These are phyloP conservation scores for Manihot esculenta DNA, from an alignment of 441 rosid species.

Conservation along the genomic window DNA sequence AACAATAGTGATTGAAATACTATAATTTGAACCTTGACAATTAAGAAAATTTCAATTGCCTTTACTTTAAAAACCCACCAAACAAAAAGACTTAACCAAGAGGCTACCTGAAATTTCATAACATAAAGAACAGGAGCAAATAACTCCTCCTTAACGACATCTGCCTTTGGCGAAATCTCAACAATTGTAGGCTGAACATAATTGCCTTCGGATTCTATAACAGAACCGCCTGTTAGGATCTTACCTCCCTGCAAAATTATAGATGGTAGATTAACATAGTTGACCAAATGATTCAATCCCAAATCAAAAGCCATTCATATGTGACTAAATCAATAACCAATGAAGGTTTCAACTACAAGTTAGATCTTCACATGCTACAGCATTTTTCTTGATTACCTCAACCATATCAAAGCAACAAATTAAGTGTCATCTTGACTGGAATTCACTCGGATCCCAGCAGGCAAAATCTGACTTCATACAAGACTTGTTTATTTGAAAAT, in stretches of 20 bases:
- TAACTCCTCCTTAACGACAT: constrained; percentile 81
- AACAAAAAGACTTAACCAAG: not conserved
- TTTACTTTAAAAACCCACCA: not conserved
- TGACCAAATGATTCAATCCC: not conserved
- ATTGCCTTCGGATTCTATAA: constrained; percentile 74
- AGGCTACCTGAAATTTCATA: constrained; percentile 78
- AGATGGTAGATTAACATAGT: not conserved
- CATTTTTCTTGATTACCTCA: not conserved
- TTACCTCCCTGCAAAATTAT: constrained; percentile 74
- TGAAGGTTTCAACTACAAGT: not conserved
- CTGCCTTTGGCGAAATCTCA: constrained; percentile 71
- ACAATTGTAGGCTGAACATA: constrained; percentile 93
- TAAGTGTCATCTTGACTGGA: not conserved
- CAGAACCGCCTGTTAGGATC: constrained; percentile 77
- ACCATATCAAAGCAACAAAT: not conserved
- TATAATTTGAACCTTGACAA: too few species aligned
- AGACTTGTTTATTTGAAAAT: not conserved
- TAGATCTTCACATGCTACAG: not conserved
- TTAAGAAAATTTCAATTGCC: too few species aligned
- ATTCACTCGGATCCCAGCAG: not conserved
- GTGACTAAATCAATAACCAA: not conserved
- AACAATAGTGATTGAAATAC: too few species aligned
- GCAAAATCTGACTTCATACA: not conserved
- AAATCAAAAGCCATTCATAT: not conserved
- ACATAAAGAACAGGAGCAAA: constrained; percentile 92